phyloP scores from a whole-genome alignment of 1,139 yeast species.

The Geotrichum candidum region DNA sequence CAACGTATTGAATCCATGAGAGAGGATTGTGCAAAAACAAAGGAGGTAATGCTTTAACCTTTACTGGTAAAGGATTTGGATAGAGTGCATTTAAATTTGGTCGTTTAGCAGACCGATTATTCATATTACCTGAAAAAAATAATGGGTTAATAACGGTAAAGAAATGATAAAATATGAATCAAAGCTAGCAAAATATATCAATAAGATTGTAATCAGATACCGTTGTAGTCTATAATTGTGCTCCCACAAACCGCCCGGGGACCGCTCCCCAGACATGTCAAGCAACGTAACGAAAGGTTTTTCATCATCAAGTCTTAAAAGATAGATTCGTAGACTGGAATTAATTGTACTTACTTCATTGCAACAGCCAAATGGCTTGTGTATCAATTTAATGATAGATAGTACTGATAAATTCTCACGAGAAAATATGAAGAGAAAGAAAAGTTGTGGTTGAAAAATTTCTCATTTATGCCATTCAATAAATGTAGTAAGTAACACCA shows the following conservation, averaged over 20 bases:
- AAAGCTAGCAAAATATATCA: neutral
- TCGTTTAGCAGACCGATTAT: conserved; percentile 16
- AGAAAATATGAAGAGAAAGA: neutral
- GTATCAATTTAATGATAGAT: neutral
- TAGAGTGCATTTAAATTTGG: conserved; percentile 37
- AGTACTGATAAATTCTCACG: neutral
- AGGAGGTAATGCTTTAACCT: conserved; percentile 37
- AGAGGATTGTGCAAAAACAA: conserved; percentile 36
- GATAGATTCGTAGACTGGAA: neutral
- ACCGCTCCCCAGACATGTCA: conserved; percentile 29
- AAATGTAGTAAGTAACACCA: neutral
- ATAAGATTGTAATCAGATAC: conserved; percentile 64
- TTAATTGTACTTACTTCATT: conserved; percentile 13
- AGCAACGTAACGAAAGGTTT: conserved; percentile 18
- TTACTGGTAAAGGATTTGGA: conserved; percentile 44
- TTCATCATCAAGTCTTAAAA: conserved; percentile 22
- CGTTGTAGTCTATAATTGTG: conserved; percentile 90
- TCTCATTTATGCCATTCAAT: neutral
- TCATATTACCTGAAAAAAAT: conserved; percentile 7
- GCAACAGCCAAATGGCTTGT: conserved; percentile 12
- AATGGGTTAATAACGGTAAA: conserved; percentile 2
- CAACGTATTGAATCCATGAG: conserved; percentile 32
- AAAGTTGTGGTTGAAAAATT: neutral
- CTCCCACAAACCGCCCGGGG: conserved; percentile 22
- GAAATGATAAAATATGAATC: neutral